Base-by-base conservation (phyloP, 192 early-diverging fungal genomes). In the Coemansia sp. region DNA sequence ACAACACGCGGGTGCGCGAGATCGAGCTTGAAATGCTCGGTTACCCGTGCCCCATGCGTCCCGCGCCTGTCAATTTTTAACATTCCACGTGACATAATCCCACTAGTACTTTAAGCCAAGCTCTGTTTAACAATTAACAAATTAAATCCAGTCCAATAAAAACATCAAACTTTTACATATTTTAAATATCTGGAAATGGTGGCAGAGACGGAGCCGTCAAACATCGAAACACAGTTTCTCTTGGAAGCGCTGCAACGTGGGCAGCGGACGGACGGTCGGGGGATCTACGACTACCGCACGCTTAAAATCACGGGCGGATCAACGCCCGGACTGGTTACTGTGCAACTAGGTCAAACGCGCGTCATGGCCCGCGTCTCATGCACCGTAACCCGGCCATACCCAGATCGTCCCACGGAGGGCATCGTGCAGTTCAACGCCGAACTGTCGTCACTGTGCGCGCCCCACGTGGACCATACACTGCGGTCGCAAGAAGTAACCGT, bases 391-490 rank as follows among this genome's bases (percentile, higher is more conserved):
- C 85, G 86, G 56, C 91, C 91, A 17, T 82, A 77, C 19, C 66
- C 78, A 5, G 94, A 89, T 74, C 91, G 84, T 22, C 90, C 95
- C 2, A 92, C 88, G 15, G 97, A 99, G 65, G 97, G 97, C 1
- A 82, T 89, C 4, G 73, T 99, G 22, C 66, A 82, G 48, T 94
- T 99, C 73, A 92, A 84, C 69, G 94, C 91, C 1, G 94, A 96
- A 66, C 81, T 96, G 29, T 92, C 91, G 17, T 90, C 87, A 37
- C 90, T 98, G 90, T 93, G 93, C 1, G 85, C 88, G 8, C 86
- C 91, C 2, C 73, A 76, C 8, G 86, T 92, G 56, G 94, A 96
- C 35, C 66, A 65, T 22, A 19, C 69, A 14, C 48, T 38, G 63
- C 79, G 84, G 56, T 86, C 92, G 29, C 88, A 93, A 59, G 96